A percentile compares a stretch with the other conserved stretches of the same genome.
These are phyloP conservation scores for Phialophora verrucosa DNA, from an alignment of 2,329 filamentous ascomycete genomes.

Conservation along the genomic window DNA sequence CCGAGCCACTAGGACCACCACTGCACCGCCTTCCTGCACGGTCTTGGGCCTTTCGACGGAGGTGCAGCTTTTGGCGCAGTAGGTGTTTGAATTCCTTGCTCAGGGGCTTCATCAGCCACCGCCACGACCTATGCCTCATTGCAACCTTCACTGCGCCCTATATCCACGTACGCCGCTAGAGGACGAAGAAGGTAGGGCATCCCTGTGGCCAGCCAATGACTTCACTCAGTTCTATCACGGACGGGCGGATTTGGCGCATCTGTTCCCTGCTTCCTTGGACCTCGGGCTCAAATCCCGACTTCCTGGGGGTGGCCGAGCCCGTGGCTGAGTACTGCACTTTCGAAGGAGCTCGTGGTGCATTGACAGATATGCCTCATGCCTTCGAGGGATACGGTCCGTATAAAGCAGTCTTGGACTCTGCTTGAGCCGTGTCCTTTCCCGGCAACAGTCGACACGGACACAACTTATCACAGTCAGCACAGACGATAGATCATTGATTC, in stretches of 20 bases:
- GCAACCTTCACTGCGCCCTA: slow-evolving; percentile 1
- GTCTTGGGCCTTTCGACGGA: not conserved
- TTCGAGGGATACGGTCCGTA: not conserved
- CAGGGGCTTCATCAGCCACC: not conserved
- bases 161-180: not conserved
- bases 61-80: not conserved
- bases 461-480: not conserved
- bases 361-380: not conserved
- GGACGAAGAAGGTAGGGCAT: not conserved
- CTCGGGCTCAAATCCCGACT: not conserved
- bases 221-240: not conserved
- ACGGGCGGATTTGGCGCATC: not conserved
- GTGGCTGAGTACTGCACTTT: not conserved
- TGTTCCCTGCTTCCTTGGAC: not conserved
- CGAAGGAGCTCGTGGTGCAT: not conserved
- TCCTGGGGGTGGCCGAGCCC: not conserved
- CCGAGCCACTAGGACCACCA: too few species aligned
- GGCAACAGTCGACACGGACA: not conserved
- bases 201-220: not conserved
- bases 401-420: not conserved
- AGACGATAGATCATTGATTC: not conserved
- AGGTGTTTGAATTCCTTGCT: not conserved
- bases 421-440: not conserved
- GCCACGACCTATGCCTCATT: not conserved
- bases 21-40: not conserved